phyloP scores from a whole-genome alignment of 2,329 filamentous ascomycete genomes.

The Fusarium agapanthi region DNA sequence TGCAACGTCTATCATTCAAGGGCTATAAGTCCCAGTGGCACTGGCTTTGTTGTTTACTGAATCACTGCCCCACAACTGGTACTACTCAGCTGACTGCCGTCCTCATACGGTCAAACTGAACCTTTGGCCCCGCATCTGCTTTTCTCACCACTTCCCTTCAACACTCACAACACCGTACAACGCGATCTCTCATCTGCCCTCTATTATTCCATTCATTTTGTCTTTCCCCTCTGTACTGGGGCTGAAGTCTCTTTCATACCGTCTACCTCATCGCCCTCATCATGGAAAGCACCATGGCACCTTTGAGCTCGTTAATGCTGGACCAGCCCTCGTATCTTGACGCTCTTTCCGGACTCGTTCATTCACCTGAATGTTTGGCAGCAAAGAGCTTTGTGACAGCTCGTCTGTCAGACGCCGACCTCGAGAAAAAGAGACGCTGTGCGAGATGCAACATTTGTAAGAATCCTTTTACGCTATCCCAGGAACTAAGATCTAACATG shows the following conservation, averaged over 20 bases:
- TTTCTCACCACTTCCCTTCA: not conserved
- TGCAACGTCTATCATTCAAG: rapidly evolving
- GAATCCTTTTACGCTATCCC: rapidly evolving
- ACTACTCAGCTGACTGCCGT: not conserved
- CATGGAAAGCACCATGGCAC: not conserved
- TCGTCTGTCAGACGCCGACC: not conserved
- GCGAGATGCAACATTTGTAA: not conserved
- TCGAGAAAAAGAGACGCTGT: not conserved
- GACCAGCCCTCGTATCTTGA: not conserved
- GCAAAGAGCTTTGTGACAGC: not conserved
- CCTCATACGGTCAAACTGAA: not conserved
- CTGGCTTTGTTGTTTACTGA: not conserved
- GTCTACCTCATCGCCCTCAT: too few species aligned
- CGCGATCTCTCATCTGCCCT: rapidly evolving
- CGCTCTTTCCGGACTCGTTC: not conserved
- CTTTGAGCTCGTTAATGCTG: not conserved
- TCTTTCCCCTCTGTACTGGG: rapidly evolving
- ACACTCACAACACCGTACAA: not conserved
- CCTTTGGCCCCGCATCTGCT: not conserved
- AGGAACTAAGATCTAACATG: not conserved
- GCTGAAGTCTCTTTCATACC: not conserved
- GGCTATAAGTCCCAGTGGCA: not conserved
- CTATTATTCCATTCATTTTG: not conserved
- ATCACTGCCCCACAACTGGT: not conserved
- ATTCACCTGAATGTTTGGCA: not conserved